Conservation (phyloP, 225 moss, liverwort and hornwort genomes). For the Anthoceros angustus region DNA sequence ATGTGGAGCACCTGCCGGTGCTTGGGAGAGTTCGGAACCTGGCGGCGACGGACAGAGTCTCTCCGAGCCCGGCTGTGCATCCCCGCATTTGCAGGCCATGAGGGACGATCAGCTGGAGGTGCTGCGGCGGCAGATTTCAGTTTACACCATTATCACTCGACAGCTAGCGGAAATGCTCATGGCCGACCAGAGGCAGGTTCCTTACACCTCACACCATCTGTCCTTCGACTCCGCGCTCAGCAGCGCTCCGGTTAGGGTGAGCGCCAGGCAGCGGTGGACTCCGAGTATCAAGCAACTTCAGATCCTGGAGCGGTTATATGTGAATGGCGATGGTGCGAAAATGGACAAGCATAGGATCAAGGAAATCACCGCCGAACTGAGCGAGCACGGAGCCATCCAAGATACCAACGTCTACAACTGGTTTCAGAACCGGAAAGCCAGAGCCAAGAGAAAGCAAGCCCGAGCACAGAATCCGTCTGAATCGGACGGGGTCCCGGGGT, state of each 20-base stretch:
- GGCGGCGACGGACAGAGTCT: too few species aligned
- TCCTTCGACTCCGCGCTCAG: neutral
- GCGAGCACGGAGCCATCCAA: slow-evolving; percentile 58
- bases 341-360: slow-evolving; percentile 60
- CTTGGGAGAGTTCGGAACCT: too few species aligned
- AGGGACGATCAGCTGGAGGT: neutral
- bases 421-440: slow-evolving; percentile 95
- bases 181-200: neutral
- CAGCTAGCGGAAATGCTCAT: neutral
- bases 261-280: slow-evolving; percentile 86
- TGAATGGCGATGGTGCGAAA: slow-evolving; percentile 45
- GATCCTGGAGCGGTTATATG: slow-evolving; percentile 62
- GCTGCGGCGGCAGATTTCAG: neutral
- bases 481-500: too few species aligned
- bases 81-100: neutral
- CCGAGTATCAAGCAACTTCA: slow-evolving; percentile 73
- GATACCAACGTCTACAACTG: slow-evolving; percentile 94
- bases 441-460: slow-evolving; percentile 48
- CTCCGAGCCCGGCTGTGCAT: too few species aligned
- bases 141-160: neutral
- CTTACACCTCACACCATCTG: neutral
- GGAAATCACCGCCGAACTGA: slow-evolving; percentile 55
- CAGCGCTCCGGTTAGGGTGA: slow-evolving; percentile 59
- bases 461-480: too few species aligned
- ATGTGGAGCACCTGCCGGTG: too few species aligned